Conservation (phyloP, 176 grass and related monocot genomes). For the Aegilops longissima region DNA sequence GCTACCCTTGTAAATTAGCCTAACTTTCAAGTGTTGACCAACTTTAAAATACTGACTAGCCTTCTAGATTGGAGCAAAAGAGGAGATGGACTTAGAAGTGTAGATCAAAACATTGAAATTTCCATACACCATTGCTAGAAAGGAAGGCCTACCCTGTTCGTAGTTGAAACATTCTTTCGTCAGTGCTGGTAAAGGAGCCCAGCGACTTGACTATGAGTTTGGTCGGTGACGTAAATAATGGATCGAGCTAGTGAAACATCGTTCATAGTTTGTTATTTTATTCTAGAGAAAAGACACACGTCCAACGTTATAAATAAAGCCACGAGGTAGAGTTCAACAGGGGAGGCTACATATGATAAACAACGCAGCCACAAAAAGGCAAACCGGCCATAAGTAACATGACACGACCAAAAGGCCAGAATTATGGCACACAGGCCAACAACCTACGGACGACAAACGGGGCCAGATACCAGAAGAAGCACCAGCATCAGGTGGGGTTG, state of each 20-base stretch:
- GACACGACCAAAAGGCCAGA: no score
- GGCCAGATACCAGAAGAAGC: no score
- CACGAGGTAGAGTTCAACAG: no score
- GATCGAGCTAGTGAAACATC: neutral
- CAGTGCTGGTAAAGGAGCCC: neutral
- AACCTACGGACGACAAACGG: no score
- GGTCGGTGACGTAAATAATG: neutral
- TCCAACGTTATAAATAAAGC: no score
- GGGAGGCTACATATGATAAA: no score
- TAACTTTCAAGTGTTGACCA: neutral
- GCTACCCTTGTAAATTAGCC: neutral
- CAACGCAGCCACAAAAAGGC: no score
- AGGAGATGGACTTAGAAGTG: neutral
- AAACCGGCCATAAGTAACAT: no score
- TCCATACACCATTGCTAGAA: neutral
- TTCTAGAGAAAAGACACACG: no score
- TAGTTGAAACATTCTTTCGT: neutral
- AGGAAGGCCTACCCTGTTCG: neutral
- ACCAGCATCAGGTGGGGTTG: no score
- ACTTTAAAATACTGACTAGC: neutral
- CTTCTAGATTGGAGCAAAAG: neutral
- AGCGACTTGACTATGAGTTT: neutral
- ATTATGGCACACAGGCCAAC: no score
- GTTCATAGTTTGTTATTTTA: neutral
- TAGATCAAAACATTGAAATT: conserved; percentile 20